Conservation (phyloP, 2,329 filamentous ascomycete genomes). For the Stylonectria norvegica region DNA sequence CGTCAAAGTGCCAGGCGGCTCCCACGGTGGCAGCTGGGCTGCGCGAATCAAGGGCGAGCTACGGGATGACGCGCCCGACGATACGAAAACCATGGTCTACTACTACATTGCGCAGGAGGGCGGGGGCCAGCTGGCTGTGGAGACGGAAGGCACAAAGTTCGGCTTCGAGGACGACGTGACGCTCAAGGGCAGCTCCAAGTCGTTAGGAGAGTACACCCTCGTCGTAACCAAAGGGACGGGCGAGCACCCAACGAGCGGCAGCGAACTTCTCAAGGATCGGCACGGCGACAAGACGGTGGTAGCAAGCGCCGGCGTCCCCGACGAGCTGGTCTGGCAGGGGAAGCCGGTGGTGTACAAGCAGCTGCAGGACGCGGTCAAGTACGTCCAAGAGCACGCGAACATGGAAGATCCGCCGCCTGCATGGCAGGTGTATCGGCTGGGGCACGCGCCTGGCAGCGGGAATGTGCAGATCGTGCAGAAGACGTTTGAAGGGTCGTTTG, state of each 20-base stretch:
- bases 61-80: slow-evolving; percentile 61
- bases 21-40: slow-evolving; percentile 87
- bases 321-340: slow-evolving; percentile 76
- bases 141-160: slow-evolving; percentile 46
- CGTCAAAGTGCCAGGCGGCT: slow-evolving; percentile 84
- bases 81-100: slow-evolving; percentile 72
- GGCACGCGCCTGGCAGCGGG: slow-evolving; percentile 64
- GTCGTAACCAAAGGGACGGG: slow-evolving; percentile 68
- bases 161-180: slow-evolving; percentile 61
- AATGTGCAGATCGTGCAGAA: slow-evolving; percentile 91
- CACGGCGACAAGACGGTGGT: slow-evolving; percentile 75
- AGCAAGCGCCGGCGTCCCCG: slow-evolving; percentile 62
- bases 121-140: slow-evolving; percentile 59
- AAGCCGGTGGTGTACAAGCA: slow-evolving; percentile 62
- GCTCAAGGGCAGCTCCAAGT: slow-evolving; percentile 65
- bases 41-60: slow-evolving; percentile 80
- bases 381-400: slow-evolving; percentile 47
- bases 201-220: slow-evolving; percentile 77
- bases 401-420: slow-evolving; percentile 73
- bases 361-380: slow-evolving; percentile 48
- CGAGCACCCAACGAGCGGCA: slow-evolving; percentile 59
- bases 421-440: slow-evolving; percentile 78
- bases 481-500: slow-evolving; percentile 83
- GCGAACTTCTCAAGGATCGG: slow-evolving; percentile 64
- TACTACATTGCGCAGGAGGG: slow-evolving; percentile 84